Evolutionary conservation across 2,329 filamentous ascomycete genomes (phyloP), one percentile per base, ranked within the genome.

Genomic region (Metarhizium guizhouense): DNA sequence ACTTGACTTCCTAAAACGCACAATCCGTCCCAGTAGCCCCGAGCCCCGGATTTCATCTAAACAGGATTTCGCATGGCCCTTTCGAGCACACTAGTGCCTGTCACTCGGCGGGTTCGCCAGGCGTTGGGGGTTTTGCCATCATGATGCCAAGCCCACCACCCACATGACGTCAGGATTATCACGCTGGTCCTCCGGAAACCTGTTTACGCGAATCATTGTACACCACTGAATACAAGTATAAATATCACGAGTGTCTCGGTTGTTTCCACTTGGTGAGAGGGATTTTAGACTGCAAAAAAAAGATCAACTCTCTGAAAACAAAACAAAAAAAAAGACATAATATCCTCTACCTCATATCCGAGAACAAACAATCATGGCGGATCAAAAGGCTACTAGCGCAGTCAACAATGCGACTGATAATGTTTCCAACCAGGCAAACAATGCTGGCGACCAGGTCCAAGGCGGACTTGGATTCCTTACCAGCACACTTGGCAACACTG

Each of bases 381-480:
- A 51, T 43, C 53, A 56, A 52, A 45, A 58, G 29, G 36, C 45
- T 11, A 38, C 43, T 18, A 55, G 53, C 53, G 45, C 53, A 11
- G 51, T 51, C 30, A 53, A 55, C 20, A 58, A 55, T 40, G 56
- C 54, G 6, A 34, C 48, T 18, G 34, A 47, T 11, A 52, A 50
- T 8, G 30, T 52, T n/a, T 55, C 56, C 16, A 65, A 59, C 48
- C 62, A 62, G 57, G 59, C 57, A 49, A 65, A 59, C 56, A 61
- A 60, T 40, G 52, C 57, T 32, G 63, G 64, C 30, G 67, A 68
- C 56, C 61, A 67, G 53, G 65, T 67, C 49, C 64, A 66, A 25
- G 72, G 69, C 56, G 71, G 63, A 30, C 65, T 67, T 49, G 68
- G 73, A 54, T 72, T 73, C 56, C 63, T 72, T 58, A 75, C 73